Evolutionary conservation across 495 filamentous ascomycete species (phyloP), one percentile per base, ranked within the genome.

Genomic region (Xylaria intraflava): DNA sequence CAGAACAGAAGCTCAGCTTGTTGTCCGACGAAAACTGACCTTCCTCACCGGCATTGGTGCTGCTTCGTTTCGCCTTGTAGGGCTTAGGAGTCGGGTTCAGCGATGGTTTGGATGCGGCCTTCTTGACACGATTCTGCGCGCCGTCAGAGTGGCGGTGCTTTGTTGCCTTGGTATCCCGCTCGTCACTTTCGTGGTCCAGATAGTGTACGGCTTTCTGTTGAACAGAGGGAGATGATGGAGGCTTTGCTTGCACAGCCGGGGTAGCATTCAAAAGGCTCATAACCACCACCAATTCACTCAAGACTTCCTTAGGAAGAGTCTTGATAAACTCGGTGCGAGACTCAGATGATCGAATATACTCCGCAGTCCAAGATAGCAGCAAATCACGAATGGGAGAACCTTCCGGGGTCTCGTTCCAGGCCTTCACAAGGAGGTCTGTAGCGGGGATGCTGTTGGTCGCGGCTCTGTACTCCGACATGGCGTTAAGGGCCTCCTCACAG

Each of bases 231-330:
- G 58, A 56, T 8, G 47, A 60, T 9, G 51, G 42, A 17, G 53
- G 33, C 55, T 59, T 59, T 27, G 64, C 58, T 29, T 61, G 67
- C 14, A 65, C 36, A n/a, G 57, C 49, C 1, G 69, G 66, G 0
- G 64, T 52, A 6, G 62, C 50, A 12, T 75, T 66, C 22, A 75
- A 57, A 9, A 72, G 71, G 59, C 74, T 78, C 76, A 81, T 79
- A n/a, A 76, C 71, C 2, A 81, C 71, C 0, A 81, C 78, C 8
- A 81, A 65, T 56, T 80, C 78, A 46, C 73, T 78, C 16, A 81
- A 47, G 6, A 81, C 76, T 56, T 77, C 75, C 58, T 79, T 70
- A 0, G 78, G 78, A 1, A 81, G 71, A 6, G 77, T 73, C 40
- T 74, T 69, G 16, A 72, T 77, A 47, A 81, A 81, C 48, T 75